Evolutionary conservation across 306 rosid genomes (phyloP), one percentile per base, ranked within the genome.

Genomic region (Lathyrus tuberosus): DNA sequence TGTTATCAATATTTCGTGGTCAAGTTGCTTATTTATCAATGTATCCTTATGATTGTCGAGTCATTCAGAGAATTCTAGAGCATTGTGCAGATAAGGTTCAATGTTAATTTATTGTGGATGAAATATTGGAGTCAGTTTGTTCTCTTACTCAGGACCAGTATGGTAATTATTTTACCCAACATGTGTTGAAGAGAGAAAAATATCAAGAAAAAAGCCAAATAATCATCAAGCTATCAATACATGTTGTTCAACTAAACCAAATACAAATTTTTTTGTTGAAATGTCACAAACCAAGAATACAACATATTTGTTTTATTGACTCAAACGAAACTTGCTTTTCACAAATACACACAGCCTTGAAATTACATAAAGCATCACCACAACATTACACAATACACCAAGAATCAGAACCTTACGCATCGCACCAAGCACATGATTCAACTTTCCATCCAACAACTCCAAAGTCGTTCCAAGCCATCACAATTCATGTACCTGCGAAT

Each of bases 101-200:
- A 28, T 85, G 89, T 67, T 86, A 85, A 81, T 85, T 85, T 68
- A 85, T 85, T 30, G 89, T 82, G 56, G 86, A 85, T 79, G 89
- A 85, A 71, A 85, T 85, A 62, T 73, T 85, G 83, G 86, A 82
- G 66, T 82, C 89, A 42, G 89, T 74, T 67, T 82, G 72, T 64
- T 18, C 81, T 76, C 89, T 85, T 67, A 86, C 86, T 70, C 83
- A 82, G 71, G 84, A 85, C 69, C 89, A 85, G 78, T 85, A 85
- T 79, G 89, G 89, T 37, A 85, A 85, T 79, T 85, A 85, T 67
- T 86, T 85, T 51, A 82, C 89, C 41, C 89, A 85, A 91, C 95
- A 88, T 84, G 95, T 88, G 14, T 74, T 88, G 80, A 89, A 86
- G 86, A 86, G 89, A 73, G 95, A 89, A 41, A 86, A 74, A 53